Evolutionary conservation across 495 filamentous ascomycete genomes (phyloP).

Genomic region (Penicillium egyptiacum): DNA sequence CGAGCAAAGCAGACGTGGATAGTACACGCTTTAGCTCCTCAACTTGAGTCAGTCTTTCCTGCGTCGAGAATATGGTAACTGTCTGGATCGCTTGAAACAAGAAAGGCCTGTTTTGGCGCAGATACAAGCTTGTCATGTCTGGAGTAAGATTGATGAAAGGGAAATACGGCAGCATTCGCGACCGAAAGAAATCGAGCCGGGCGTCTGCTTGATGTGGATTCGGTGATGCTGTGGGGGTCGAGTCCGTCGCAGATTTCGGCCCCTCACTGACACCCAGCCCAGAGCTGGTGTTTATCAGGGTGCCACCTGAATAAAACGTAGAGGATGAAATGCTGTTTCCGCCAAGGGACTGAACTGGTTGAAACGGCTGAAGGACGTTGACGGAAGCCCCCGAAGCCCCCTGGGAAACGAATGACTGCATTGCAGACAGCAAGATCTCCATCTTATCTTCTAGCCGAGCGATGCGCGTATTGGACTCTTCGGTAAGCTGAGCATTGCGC

Average conservation of each 20-base stretch:
- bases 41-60: slow-evolving; percentile 17
- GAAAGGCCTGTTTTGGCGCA: slow-evolving; percentile 26
- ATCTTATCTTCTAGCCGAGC: slow-evolving; percentile 44
- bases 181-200: slow-evolving; percentile 39
- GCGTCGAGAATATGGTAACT: slow-evolving; percentile 28
- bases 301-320: neutral
- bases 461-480: slow-evolving; percentile 46
- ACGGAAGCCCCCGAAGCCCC: neutral
- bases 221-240: neutral
- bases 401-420: slow-evolving; percentile 18
- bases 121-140: slow-evolving; percentile 22
- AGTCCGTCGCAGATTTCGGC: neutral
- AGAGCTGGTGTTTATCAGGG: neutral
- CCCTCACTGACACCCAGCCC: neutral
- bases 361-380: slow-evolving; percentile 5
- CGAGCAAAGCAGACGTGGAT: slow-evolving; percentile 25
- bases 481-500: slow-evolving; percentile 26
- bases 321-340: neutral
- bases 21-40: slow-evolving; percentile 28
- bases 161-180: slow-evolving; percentile 40
- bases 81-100: slow-evolving; percentile 28
- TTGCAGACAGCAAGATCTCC: slow-evolving; percentile 25
- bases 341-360: neutral
- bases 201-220: slow-evolving; percentile 32
- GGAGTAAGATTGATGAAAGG: slow-evolving; percentile 41